Base-by-base conservation (phyloP, 148 eudicot genomes). In the Arbutus unedo region DNA sequence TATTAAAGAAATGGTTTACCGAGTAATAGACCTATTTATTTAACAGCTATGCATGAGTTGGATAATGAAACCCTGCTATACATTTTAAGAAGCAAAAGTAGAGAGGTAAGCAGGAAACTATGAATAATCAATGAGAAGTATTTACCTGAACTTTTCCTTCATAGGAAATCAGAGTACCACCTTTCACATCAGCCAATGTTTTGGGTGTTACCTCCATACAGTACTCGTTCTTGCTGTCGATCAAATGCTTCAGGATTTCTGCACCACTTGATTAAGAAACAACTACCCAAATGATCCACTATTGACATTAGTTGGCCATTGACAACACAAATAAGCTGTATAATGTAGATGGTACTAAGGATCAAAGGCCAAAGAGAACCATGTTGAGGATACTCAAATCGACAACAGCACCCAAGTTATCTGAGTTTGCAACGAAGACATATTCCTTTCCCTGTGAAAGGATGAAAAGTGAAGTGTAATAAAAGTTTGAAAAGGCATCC, bases 171-270 rank as follows among this genome's bases (percentile, higher is more conserved):
- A 96, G 89, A 79, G 99, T 96, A 60, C 99, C 99, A 79, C 99
- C 99, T 89, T 96, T 96, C 71, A 96, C 99, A 91, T 96, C 99
- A 88, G 99, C 99, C 81, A 94, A 89, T 81, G 99, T 96, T 88
- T 96, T 96, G 51, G 99, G 99, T 31, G 99, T 96, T 82, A 96
- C 99, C 99, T 96, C 99, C 99, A 96, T 96, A 90, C 99, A 96
- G 89, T 96, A 96, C 75, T 96, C 99, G 53, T 96, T 96, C 92
- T 96, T 94, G 85, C 94, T 92, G 21, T 81, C 83, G 82, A 96
- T 83, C 96, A 96, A 90, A 88, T 96, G 98, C 83, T 87, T 89
- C 56, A 96, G 83, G 89, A 96, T 94, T 89, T 96, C 99, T 96
- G 88, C 83, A 50, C 82, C 19, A 81, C 13, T 78, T 67, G 82